These are phyloP conservation scores for Cercospora berteroae DNA, from an alignment of 2,329 filamentous ascomycete genomes.

Conservation along the genomic window DNA sequence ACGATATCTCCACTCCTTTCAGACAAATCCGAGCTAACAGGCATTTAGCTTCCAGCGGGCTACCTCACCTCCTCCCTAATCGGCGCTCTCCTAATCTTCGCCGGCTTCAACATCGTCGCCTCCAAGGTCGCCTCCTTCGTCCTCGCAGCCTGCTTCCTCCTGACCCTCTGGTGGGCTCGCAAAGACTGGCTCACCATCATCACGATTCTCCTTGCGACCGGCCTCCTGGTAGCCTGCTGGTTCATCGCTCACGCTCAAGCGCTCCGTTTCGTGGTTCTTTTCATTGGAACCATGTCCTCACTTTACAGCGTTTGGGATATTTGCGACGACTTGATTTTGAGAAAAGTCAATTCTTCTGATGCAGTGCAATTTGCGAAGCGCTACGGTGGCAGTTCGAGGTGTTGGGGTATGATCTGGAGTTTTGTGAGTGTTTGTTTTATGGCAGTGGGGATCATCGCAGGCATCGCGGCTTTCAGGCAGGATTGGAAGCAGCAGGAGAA, in stretches of 20 bases:
- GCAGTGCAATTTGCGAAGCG: conserved; percentile 74
- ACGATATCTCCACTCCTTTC: not conserved
- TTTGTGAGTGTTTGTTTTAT: conserved; percentile 70
- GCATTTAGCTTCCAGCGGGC: conserved; percentile 61
- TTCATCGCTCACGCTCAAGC: conserved; percentile 75
- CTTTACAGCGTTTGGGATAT: conserved; percentile 84
- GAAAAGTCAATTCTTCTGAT: conserved; percentile 77
- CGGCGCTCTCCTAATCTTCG: conserved; percentile 73
- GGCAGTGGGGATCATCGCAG: conserved; percentile 70
- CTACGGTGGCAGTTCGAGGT: conserved; percentile 76
- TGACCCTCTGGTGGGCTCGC: conserved; percentile 81
- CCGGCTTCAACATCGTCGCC: conserved; percentile 77
- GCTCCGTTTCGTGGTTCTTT: conserved; percentile 66
- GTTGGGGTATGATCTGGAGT: conserved; percentile 78
- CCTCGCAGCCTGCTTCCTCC: conserved; percentile 68
- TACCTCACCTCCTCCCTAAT: conserved; percentile 76
- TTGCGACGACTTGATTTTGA: conserved; percentile 75
- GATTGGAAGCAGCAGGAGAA: conserved; percentile 65
- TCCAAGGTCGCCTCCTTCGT: conserved; percentile 75
- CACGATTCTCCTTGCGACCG: conserved; percentile 68
- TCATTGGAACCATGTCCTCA: conserved; percentile 78
- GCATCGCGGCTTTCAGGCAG: conserved; percentile 72
- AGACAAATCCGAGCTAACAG: not conserved
- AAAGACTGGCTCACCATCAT: conserved; percentile 74
- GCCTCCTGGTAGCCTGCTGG: conserved; percentile 70